Evolutionary conservation across 192 early-diverging fungal genomes (phyloP).

Genomic region (Anaeromyces robustus): DNA sequence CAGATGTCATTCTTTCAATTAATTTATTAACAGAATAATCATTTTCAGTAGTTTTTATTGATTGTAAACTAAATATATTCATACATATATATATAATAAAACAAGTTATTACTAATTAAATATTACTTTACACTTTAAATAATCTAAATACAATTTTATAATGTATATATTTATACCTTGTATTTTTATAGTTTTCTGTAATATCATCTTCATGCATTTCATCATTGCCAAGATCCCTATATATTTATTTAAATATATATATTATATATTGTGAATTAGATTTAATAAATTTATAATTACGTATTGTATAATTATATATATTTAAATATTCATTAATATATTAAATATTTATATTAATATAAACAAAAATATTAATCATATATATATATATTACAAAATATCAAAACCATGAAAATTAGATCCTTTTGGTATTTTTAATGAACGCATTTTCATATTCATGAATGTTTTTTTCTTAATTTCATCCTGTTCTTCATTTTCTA

Average conservation of each 20-base stretch:
- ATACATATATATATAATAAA: too few species aligned
- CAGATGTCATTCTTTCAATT: constrained; percentile 16
- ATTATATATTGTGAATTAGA: too few species aligned
- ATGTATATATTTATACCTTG: too few species aligned
- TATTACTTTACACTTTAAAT: too few species aligned
- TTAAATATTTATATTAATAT: too few species aligned
- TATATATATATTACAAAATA: background rate
- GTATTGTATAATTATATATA: too few species aligned
- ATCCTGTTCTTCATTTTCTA: background rate
- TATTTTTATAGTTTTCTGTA: background rate
- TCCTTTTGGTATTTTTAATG: background rate
- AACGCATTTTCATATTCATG: background rate
- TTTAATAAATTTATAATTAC: too few species aligned
- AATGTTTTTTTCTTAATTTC: background rate
- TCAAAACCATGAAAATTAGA: background rate
- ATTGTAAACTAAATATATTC: background rate
- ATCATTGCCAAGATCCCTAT: constrained; percentile 1
- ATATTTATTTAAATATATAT: too few species aligned
- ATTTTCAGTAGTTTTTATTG: background rate
- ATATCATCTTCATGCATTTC: background rate
- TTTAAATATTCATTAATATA: background rate
- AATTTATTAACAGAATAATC: constrained; percentile 17
- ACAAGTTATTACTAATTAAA: too few species aligned
- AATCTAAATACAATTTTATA: too few species aligned
- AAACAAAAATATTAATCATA: too few species aligned